These are phyloP conservation scores for Coemansia sp. DNA, from an alignment of 192 early-diverging fungal species.

Conservation along the genomic window DNA sequence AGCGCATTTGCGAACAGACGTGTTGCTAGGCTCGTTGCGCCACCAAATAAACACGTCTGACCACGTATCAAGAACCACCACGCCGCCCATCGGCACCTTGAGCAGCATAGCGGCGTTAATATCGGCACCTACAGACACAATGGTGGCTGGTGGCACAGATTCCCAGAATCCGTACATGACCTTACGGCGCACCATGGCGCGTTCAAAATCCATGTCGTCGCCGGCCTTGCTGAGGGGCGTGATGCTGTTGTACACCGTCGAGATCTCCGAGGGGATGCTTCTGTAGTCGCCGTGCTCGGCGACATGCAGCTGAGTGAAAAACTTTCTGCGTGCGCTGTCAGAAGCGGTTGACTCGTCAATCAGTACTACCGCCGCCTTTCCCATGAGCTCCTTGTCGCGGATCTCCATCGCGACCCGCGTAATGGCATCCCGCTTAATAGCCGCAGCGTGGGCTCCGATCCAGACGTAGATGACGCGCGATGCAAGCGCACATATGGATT, in stretches of 20 bases:
- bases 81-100: slow-evolving; percentile 40
- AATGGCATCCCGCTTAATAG: slow-evolving; percentile 45
- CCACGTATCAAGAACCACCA: slow-evolving; percentile 45
- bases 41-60: slow-evolving; percentile 51
- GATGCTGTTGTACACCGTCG: slow-evolving; percentile 26
- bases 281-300: slow-evolving; percentile 12
- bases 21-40: slow-evolving; percentile 41
- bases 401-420: slow-evolving; percentile 42
- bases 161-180: slow-evolving; percentile 51
- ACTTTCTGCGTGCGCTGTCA: slow-evolving; percentile 32
- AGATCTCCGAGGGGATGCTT: slow-evolving; percentile 13
- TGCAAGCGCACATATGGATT: slow-evolving; percentile 31
- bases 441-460: slow-evolving; percentile 40
- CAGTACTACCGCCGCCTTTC: slow-evolving; percentile 20
- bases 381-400: slow-evolving; percentile 40
- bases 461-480: slow-evolving; percentile 41
- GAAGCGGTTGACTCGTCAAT: slow-evolving; percentile 35
- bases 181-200: slow-evolving; percentile 41
- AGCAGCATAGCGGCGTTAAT: slow-evolving; percentile 40
- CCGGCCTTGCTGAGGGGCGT: slow-evolving; percentile 30
- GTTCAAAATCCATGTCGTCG: slow-evolving; percentile 42
- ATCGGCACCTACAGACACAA: slow-evolving; percentile 32
- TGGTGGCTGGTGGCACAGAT: slow-evolving; percentile 38
- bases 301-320: slow-evolving; percentile 34
- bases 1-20: slow-evolving; percentile 40